These are phyloP conservation scores for Lepidium aucheri DNA, from an alignment of 345 rosid genomes.

Conservation along the genomic window DNA sequence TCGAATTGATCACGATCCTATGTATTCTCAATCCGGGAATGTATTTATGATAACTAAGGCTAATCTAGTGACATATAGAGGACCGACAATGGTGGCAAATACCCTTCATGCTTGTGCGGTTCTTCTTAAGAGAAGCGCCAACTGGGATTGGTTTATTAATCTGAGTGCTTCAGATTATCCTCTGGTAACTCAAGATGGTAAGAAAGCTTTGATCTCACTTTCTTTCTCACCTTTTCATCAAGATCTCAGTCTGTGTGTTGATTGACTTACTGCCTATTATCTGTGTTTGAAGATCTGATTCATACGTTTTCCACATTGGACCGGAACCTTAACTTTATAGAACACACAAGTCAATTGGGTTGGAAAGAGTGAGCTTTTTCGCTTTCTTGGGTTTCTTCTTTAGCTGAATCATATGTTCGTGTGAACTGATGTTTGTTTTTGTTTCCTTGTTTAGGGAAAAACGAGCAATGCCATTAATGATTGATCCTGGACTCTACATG, in stretches of 20 bases:
- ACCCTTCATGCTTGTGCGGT: slow-evolving; percentile 97
- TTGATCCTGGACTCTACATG: slow-evolving; percentile 90
- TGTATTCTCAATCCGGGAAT: slow-evolving; percentile 63
- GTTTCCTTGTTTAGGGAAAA: slow-evolving; percentile 54
- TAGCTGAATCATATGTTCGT: not conserved
- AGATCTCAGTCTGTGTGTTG: not conserved
- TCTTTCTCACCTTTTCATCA: not conserved
- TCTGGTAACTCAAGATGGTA: slow-evolving; percentile 96
- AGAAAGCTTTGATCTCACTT: slow-evolving; percentile 8
- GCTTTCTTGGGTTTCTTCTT: not conserved
- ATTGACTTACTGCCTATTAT: slow-evolving; percentile 9
- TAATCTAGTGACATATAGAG: slow-evolving; percentile 95
- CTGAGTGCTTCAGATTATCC: slow-evolving; percentile 99
- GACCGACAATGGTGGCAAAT: slow-evolving; percentile 98
- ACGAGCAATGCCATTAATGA: slow-evolving; percentile 90
- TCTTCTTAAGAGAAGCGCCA: slow-evolving; percentile 72
- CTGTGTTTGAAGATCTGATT: slow-evolving; percentile 64
- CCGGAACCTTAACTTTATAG: slow-evolving; percentile 76
- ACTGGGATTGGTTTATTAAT: slow-evolving; percentile 99
- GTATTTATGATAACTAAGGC: slow-evolving; percentile 84
- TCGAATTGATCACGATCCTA: slow-evolving; percentile 56
- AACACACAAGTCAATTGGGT: slow-evolving; percentile 85
- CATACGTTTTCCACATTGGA: slow-evolving; percentile 55
- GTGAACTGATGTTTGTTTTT: not conserved
- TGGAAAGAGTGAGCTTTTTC: slow-evolving; percentile 78